Evolutionary conservation across 345 rosid species (phyloP), one percentile per base, ranked within the genome.

Genomic region (Raphanus sativus): DNA sequence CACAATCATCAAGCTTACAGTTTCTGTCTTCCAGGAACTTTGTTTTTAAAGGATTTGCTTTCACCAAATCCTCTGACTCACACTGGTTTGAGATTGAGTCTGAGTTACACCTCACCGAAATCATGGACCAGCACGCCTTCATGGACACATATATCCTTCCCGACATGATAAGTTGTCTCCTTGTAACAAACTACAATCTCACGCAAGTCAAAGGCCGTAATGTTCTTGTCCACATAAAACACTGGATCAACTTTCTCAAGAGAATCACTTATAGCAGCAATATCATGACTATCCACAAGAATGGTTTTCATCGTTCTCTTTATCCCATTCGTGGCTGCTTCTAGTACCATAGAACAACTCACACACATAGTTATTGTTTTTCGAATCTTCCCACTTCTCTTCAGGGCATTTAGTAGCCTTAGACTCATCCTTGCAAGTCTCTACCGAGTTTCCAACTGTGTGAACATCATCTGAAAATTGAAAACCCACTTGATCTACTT

Each of bases 111-210:
- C 81, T 80, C 15, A 78, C 84, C 38, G 81, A 36, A 36, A 69
- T 82, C 87, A 28, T 84, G 82, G 28, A 82, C 79, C 28, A 86
- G 89, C 15, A 91, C 80, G 59, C 84, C 93, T 74, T 92, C 88
- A 25, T 91, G 90, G 6, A 92, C 45, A 26, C 94, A 91, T 11
- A 92, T 89, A 67, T 91, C 99, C 84, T 92, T 95, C 28, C 89
- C 80, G 3, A 84, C 85, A 74, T 85, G 85, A 76, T 73, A 85
- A 50, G 83, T 71, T 38, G 73, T 84, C 80, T 89, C 93, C 77
- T 86, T 81, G 84, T 81, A 91, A 78, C 96, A 90, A 74, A 91
- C 87, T 32, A 85, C 77, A 67, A 91, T 74, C 80, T 91, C 94
- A 3, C 90, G 92, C n/a, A 87, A 33, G 26, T 82, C 87, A 62